phyloP scores from a whole-genome alignment of 495 filamentous ascomycete species.

The Talaromyces borbonicus region DNA sequence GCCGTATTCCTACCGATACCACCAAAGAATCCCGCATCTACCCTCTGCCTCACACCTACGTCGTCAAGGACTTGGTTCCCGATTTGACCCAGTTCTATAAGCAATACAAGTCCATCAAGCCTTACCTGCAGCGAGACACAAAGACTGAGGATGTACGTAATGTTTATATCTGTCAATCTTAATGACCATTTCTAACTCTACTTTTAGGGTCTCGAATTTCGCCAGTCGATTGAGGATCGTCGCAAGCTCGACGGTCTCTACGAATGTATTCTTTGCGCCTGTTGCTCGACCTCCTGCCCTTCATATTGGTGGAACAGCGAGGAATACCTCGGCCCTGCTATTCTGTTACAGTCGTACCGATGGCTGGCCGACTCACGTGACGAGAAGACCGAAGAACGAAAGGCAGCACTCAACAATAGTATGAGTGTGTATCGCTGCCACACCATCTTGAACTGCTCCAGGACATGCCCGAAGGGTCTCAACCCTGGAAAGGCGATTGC shows the following conservation, averaged over 20 bases:
- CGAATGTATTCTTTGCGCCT: conserved; percentile 99
- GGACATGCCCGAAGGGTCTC: conserved; percentile 95
- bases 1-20: conserved; percentile 85
- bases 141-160: conserved; percentile 60
- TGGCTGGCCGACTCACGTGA: conserved; percentile 93
- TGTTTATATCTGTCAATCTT: background rate
- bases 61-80: conserved; percentile 97
- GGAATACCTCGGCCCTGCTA: conserved; percentile 94
- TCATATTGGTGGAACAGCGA: conserved; percentile 99
- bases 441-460: conserved; percentile 96
- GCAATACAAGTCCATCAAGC: conserved; percentile 99
- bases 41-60: conserved; percentile 95
- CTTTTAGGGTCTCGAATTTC: conserved; percentile 76
- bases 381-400: conserved; percentile 75
- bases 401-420: conserved; percentile 87
- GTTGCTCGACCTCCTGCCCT: conserved; percentile 96
- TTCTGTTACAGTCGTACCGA: conserved; percentile 92
- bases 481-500: conserved; percentile 93
- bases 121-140: conserved; percentile 85
- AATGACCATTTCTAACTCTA: conserved; percentile 4
- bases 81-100: conserved; percentile 99
- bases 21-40: conserved; percentile 85
- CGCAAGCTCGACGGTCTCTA: conserved; percentile 97
- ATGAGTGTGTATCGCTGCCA: conserved; percentile 99
- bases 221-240: conserved; percentile 80